A percentile compares a stretch with the other conserved stretches of the same genome.
These are phyloP conservation scores for Fraxinus pennsylvanica DNA, from an alignment of 257 asterid species.

Conservation along the genomic window DNA sequence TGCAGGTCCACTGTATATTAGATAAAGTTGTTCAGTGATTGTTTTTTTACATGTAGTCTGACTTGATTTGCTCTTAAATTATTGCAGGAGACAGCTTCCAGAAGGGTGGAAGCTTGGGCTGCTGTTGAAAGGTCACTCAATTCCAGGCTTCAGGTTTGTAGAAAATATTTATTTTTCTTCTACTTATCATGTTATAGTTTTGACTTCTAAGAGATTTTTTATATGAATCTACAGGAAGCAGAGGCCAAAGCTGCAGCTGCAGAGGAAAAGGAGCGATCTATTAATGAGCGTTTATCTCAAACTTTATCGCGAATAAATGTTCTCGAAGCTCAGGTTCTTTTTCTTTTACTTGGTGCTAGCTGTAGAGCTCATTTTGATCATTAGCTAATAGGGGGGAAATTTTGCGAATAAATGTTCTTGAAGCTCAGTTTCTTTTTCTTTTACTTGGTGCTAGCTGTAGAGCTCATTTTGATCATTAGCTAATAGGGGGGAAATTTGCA, in stretches of 20 bases:
- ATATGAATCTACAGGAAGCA: conserved; percentile 64
- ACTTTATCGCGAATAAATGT: conserved; percentile 94
- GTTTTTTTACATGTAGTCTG: conserved; percentile 16
- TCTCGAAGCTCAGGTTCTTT: conserved; percentile 95
- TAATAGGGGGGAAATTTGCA: conserved; percentile 43
- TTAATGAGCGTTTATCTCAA: conserved; percentile 90
- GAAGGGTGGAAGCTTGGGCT: conserved; percentile 96
- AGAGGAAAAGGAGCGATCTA: conserved; percentile 93
- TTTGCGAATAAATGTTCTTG: conserved; percentile 87
- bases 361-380: conserved; percentile 24
- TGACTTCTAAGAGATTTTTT: conserved; percentile 21
- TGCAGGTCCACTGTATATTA: conserved; percentile 65
- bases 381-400: conserved; percentile 31
- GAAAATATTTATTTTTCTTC: conserved; percentile 23
- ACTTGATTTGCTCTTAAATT: conserved; percentile 25
- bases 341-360: conserved; percentile 17
- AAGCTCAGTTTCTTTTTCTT: conserved; percentile 38
- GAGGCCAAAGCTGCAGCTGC: conserved; percentile 93
- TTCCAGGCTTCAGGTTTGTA: conserved; percentile 89
- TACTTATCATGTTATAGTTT: conserved; percentile 12
- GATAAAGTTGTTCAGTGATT: background rate
- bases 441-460: conserved; percentile 16
- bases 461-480: conserved; percentile 33
- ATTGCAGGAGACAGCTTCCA: conserved; percentile 83
- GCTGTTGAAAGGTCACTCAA: conserved; percentile 91